These are phyloP conservation scores for Pueraria montana DNA, from an alignment of 306 rosid species.

Conservation along the genomic window DNA sequence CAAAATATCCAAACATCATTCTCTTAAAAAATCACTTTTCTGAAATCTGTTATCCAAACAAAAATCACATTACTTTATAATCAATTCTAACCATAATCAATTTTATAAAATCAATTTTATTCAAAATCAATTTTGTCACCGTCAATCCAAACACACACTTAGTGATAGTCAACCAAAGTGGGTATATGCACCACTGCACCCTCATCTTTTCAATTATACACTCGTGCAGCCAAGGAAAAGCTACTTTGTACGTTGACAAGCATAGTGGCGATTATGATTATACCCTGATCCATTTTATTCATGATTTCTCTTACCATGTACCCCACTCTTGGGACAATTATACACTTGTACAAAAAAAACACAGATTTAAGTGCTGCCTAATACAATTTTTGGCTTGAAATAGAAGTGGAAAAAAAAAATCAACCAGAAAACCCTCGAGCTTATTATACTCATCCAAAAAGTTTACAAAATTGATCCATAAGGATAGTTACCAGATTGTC, in stretches of 20 bases:
- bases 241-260: conserved; percentile 2
- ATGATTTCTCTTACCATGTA: background rate
- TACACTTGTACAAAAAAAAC: background rate
- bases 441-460: background rate
- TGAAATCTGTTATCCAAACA: too few species aligned
- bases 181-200: background rate
- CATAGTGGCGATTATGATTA: background rate
- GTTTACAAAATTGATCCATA: background rate
- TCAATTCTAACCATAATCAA: too few species aligned
- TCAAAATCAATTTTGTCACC: too few species aligned
- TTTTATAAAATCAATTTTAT: too few species aligned
- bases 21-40: too few species aligned
- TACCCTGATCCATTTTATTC: background rate
- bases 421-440: background rate
- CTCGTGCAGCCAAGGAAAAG: background rate
- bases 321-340: background rate
- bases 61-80: too few species aligned
- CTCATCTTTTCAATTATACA: background rate
- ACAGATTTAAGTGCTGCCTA: background rate
- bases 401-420: background rate
- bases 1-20: too few species aligned
- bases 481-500: background rate
- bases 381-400: background rate
- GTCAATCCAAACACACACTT: too few species aligned
- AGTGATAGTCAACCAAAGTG: background rate